Percentiles rank a stretch among this genome's conserved stretches.
Conservation (phyloP, 2,329 filamentous ascomycete species). For the Dactylonectria estremocensis region DNA sequence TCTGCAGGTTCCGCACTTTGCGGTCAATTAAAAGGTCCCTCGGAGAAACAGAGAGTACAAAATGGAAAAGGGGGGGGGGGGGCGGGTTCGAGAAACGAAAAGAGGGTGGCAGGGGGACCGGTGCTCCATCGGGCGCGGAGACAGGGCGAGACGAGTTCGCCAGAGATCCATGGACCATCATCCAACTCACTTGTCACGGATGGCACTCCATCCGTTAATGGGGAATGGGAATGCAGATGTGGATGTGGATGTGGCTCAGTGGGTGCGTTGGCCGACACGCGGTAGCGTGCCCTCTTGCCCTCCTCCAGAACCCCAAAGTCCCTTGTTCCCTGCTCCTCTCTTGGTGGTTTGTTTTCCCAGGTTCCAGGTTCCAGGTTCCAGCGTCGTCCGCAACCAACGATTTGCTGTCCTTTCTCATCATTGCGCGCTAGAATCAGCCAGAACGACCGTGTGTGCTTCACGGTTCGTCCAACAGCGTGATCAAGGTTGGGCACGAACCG, state of each 20-base stretch:
- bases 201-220: slow-evolving; percentile 15
- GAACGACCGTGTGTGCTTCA: slow-evolving; percentile 8
- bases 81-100: slow-evolving; percentile 12
- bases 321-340: slow-evolving; percentile 26
- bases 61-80: slow-evolving; percentile 6
- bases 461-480: slow-evolving; percentile 16
- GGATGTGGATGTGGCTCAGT: slow-evolving; percentile 8
- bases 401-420: slow-evolving; percentile 39
- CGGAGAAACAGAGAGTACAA: neutral
- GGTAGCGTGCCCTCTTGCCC: slow-evolving; percentile 15
- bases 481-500: slow-evolving; percentile 43
- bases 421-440: slow-evolving; percentile 35
- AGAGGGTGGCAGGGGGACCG: neutral
- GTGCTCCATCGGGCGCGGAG: slow-evolving; percentile 9
- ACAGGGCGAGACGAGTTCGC: slow-evolving; percentile 10
- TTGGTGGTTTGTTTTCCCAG: neutral
- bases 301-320: slow-evolving; percentile 2
- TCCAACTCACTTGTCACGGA: slow-evolving; percentile 8
- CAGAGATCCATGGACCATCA: too few species aligned
- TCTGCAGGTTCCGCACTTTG: slow-evolving; percentile 11
- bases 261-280: slow-evolving; percentile 25
- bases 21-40: slow-evolving; percentile 7
- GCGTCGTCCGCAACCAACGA: slow-evolving; percentile 25
- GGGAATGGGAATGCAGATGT: slow-evolving; percentile 8
- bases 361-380: slow-evolving; percentile 32